These are phyloP conservation scores for Botryotinia globosa DNA, from an alignment of 2,329 filamentous ascomycete species.

Conservation along the genomic window DNA sequence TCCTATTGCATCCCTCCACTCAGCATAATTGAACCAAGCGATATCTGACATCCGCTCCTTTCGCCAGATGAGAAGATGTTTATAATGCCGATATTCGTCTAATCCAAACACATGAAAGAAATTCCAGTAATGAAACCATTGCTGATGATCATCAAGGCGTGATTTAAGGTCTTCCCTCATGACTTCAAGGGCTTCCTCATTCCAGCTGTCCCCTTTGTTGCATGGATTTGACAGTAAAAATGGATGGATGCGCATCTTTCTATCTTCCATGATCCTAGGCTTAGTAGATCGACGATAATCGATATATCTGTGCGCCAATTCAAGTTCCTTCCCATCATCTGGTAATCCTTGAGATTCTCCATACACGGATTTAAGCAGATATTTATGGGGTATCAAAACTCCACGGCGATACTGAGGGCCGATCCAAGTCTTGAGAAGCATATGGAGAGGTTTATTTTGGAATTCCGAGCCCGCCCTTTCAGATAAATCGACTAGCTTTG, in stretches of 20 bases:
- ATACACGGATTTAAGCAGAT: neutral
- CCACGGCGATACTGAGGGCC: neutral
- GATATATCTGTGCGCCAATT: neutral
- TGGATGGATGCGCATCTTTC: too few species aligned
- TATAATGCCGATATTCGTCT: neutral
- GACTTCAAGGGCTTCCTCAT: neutral
- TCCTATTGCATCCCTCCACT: neutral
- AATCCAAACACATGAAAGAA: neutral
- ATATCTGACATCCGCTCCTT: neutral
- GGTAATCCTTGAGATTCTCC: fast-evolving
- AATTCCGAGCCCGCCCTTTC: neutral
- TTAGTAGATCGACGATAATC: neutral
- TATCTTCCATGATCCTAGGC: neutral
- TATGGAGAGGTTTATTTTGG: neutral
- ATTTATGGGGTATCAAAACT: neutral
- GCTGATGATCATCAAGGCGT: neutral
- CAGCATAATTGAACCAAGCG: neutral
- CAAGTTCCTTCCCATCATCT: neutral
- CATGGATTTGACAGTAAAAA: neutral
- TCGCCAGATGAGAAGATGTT: neutral
- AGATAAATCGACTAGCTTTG: neutral
- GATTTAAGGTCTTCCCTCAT: neutral
- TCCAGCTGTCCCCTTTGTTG: neutral
- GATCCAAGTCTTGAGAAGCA: neutral
- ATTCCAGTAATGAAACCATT: neutral